Conservation (phyloP, 306 rosid genomes). For the Dryas alaskensis region DNA sequence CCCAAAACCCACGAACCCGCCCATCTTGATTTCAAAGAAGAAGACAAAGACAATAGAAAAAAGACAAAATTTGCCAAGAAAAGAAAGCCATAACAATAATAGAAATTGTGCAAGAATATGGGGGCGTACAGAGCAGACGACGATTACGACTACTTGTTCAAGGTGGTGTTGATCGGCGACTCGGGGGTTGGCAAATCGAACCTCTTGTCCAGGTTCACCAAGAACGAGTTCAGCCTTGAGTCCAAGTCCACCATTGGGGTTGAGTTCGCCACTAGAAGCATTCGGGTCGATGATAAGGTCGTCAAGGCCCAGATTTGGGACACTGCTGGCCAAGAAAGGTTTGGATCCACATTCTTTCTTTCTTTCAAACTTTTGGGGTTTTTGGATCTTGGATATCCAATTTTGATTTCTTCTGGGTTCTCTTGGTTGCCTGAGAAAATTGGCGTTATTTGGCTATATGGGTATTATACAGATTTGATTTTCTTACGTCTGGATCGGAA, state of each 20-base stretch:
- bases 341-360: slow-evolving; percentile 19
- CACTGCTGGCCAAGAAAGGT: slow-evolving; percentile 99
- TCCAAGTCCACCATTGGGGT: slow-evolving; percentile 99
- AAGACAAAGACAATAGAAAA: background rate
- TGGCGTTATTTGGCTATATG: background rate
- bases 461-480: background rate
- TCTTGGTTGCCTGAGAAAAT: background rate
- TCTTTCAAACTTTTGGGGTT: background rate
- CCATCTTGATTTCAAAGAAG: background rate
- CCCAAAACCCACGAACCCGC: slow-evolving; percentile 6
- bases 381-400: slow-evolving; percentile 15
- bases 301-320: slow-evolving; percentile 99
- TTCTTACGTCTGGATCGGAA: slow-evolving; percentile 8
- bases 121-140: slow-evolving; percentile 80
- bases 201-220: slow-evolving; percentile 83
- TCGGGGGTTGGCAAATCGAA: slow-evolving; percentile 90
- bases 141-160: slow-evolving; percentile 77
- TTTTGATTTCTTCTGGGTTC: slow-evolving; percentile 11
- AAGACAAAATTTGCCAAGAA: slow-evolving; percentile 1
- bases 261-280: slow-evolving; percentile 88
- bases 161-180: slow-evolving; percentile 83
- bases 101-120: slow-evolving; percentile 37
- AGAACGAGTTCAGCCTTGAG: slow-evolving; percentile 95
- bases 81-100: background rate
- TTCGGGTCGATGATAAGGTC: slow-evolving; percentile 81